Percentiles rank a stretch among this genome's conserved stretches.
Conservation (phyloP, 805 yeast genomes). For the Yamadazyma phyllophila region DNA sequence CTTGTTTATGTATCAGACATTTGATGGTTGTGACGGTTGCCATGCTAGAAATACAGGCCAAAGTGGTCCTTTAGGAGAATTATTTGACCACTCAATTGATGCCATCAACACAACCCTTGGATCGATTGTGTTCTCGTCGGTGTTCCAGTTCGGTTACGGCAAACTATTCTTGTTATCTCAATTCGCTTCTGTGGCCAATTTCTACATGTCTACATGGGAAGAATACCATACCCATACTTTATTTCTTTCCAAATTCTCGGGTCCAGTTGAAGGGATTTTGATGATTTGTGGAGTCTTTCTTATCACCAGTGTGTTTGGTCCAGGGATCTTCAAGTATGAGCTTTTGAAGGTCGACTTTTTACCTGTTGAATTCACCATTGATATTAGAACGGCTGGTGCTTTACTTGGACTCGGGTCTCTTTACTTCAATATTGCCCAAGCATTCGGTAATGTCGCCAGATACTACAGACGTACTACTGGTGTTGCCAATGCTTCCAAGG, state of each 20-base stretch:
- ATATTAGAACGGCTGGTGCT: conserved; percentile 20
- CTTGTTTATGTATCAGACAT: conserved; percentile 86
- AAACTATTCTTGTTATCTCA: conserved; percentile 60
- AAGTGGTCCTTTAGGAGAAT: conserved; percentile 89
- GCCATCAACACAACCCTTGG: conserved; percentile 79
- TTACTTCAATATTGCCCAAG: conserved; percentile 65
- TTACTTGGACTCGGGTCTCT: conserved; percentile 53
- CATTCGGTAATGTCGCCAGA: conserved; percentile 56
- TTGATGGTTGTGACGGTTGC: conserved; percentile 94
- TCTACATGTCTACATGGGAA: conserved; percentile 92
- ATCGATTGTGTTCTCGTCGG: conserved; percentile 68
- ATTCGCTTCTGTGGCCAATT: conserved; percentile 74
- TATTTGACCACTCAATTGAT: conserved; percentile 85
- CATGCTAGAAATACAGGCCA: conserved; percentile 97
- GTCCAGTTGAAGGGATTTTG: conserved; percentile 93
- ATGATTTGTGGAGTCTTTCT: conserved; percentile 55
- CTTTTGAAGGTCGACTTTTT: conserved; percentile 34
- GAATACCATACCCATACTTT: conserved; percentile 87
- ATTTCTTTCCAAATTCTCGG: conserved; percentile 75
- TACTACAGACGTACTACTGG: conserved; percentile 38
- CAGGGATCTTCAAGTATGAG: conserved; percentile 57
- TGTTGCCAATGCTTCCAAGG: conserved; percentile 21
- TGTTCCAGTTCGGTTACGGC: conserved; percentile 72
- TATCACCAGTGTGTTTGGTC: conserved; percentile 68
- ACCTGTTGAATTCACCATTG: conserved; percentile 30